Percentiles rank a stretch among this genome's conserved stretches.
Evolutionary conservation across 1,284 basidiomycete species (phyloP).

Genomic region (Trametes sp.): DNA sequence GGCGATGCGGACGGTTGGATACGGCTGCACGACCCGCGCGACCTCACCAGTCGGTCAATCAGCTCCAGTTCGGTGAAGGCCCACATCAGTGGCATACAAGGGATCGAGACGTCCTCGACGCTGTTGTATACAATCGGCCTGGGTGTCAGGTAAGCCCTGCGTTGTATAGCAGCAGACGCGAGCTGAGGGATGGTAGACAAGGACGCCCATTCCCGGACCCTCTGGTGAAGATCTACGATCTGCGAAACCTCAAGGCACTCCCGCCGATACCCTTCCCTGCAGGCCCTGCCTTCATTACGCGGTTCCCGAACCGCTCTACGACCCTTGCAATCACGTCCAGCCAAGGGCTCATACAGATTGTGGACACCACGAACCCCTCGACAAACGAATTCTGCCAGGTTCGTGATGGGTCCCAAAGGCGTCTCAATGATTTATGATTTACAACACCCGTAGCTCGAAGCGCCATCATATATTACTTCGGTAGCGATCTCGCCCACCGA

Average conservation of each 20-base stretch:
- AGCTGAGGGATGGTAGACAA: slow-evolving; percentile 61
- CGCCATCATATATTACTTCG: slow-evolving; percentile 81
- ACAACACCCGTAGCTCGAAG: slow-evolving; percentile 59
- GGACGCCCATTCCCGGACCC: slow-evolving; percentile 91
- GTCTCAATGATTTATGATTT: slow-evolving; percentile 10
- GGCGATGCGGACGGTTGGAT: slow-evolving; percentile 87
- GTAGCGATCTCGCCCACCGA: slow-evolving; percentile 87
- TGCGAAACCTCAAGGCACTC: slow-evolving; percentile 82
- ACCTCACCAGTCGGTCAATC: slow-evolving; percentile 53
- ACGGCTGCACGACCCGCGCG: slow-evolving; percentile 85
- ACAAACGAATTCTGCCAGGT: slow-evolving; percentile 84
- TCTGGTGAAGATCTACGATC: slow-evolving; percentile 92
- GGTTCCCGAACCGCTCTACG: slow-evolving; percentile 83
- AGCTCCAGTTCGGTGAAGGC: slow-evolving; percentile 68
- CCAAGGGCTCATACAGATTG: slow-evolving; percentile 89
- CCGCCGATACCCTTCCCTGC: slow-evolving; percentile 89
- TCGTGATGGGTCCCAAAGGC: slow-evolving; percentile 20
- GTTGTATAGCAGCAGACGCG: not conserved
- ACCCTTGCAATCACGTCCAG: slow-evolving; percentile 85
- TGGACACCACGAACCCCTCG: slow-evolving; percentile 81
- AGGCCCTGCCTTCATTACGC: slow-evolving; percentile 87
- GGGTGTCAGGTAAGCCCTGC: slow-evolving; percentile 71
- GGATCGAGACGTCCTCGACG: slow-evolving; percentile 82
- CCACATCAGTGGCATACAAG: slow-evolving; percentile 84
- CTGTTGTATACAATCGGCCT: slow-evolving; percentile 88